A percentile compares a stretch with the other conserved stretches of the same genome.
These are phyloP conservation scores for Verticillium tricorpus DNA, from an alignment of 2,329 filamentous ascomycete species.

Conservation along the genomic window DNA sequence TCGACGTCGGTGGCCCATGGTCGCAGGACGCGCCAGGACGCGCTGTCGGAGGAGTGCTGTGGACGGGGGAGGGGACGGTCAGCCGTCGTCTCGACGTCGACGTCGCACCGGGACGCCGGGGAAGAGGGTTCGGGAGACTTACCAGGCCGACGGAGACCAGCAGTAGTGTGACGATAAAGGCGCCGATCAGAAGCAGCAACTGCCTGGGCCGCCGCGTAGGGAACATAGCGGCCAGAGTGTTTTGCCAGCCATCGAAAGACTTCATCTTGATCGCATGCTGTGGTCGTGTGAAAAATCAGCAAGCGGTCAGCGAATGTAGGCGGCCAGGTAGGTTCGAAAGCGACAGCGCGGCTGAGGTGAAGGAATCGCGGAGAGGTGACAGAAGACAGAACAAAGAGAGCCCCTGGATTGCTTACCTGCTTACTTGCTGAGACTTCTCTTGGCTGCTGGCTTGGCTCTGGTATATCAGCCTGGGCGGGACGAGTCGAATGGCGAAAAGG, in stretches of 20 bases:
- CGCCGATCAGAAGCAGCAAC: neutral
- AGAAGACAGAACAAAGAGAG: neutral
- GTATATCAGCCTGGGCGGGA: neutral
- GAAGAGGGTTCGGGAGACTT: neutral
- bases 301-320: neutral
- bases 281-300: neutral
- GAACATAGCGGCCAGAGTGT: neutral
- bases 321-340: neutral
- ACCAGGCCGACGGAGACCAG: constrained; percentile 1
- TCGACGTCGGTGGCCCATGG: constrained; percentile 2
- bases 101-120: neutral
- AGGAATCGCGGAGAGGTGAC: neutral
- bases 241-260: neutral
- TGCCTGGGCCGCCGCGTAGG: neutral
- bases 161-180: neutral
- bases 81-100: neutral
- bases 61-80: neutral
- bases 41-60: neutral
- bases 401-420: neutral
- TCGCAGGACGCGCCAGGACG: neutral
- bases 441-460: neutral
- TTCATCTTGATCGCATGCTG: neutral
- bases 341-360: neutral
- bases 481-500: neutral
- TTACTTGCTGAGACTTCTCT: neutral